Base-by-base conservation (phyloP, 2,329 filamentous ascomycete genomes). In the Aspergillus sp. region DNA sequence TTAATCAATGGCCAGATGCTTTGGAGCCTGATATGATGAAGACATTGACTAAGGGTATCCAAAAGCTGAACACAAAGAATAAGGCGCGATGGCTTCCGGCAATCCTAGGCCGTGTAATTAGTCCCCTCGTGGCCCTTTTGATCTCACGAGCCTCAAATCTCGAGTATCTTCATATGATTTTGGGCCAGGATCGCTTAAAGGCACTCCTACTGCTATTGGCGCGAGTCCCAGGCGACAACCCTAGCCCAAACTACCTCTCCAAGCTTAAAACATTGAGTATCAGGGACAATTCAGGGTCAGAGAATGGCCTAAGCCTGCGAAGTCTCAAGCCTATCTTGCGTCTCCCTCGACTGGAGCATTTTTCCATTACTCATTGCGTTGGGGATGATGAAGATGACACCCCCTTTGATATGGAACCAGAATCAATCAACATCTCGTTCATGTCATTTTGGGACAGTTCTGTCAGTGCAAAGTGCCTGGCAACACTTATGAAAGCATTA, bases 281-380 rank as follows among this genome's bases (percentile, higher is more conserved):
- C 33, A 35, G 19, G 11, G n/a, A 13, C 12, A n/a, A 35, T 13
- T 19, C 19, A 19, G 19, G 19, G 33, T 3, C 33, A 35, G 12
- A 13, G 19, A 35, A 13, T 13, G 11, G 19, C n/a, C 19, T 35
- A 13, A 35, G 19, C 33, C 6, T 10, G 19, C 4, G 27, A 6
- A 37, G 43, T 12, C n/a, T 49, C 7, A 13, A 28, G 6, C 19
- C 37, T 26, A 10, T 45, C 8, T 30, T 47, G 33, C 11, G 28
- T 10, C 43, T 47, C 26, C 42, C 45, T 12, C n/a, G 28, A 8
- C 27, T 50, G 33, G 28, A 47, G 13, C 7, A 37, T 1, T 41
- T 50, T 13, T 29, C 34, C 2, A 26, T 50, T 8, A 13, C 19
- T 2, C 7, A 19, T 27, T 41, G 46, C 13, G 10, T 38, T 9